Evolutionary conservation across 1,139 yeast genomes (phyloP).

Genomic region (Magnusiomyces tetraspermus): DNA sequence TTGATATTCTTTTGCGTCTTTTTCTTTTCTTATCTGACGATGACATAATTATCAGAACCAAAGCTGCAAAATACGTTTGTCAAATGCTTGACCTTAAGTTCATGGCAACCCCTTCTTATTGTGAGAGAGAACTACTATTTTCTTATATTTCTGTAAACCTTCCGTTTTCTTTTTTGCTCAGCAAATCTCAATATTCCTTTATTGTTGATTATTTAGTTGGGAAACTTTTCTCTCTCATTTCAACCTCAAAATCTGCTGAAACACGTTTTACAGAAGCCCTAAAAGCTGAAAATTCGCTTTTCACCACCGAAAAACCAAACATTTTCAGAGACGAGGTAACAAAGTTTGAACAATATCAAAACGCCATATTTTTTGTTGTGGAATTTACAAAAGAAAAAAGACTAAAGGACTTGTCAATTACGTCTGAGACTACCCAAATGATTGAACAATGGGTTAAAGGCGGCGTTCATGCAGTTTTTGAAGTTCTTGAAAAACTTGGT

Average conservation of each 20-base stretch:
- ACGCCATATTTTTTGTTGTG: neutral
- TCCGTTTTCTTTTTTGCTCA: constrained; percentile 3
- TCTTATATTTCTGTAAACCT: neutral
- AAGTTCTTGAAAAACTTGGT: neutral
- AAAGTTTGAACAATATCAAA: constrained; percentile 4
- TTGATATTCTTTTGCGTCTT: constrained; percentile 26
- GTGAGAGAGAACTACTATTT: constrained; percentile 24
- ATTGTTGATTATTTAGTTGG: neutral
- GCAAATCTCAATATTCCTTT: neutral
- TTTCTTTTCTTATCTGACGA: constrained; percentile 50
- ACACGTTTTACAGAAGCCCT: constrained; percentile 18
- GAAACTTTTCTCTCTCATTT: constrained; percentile 4
- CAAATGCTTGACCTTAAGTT: constrained; percentile 20
- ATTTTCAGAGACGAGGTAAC: constrained; percentile 36
- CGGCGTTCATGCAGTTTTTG: neutral
- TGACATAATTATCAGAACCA: constrained; percentile 35
- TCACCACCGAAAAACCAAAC: constrained; percentile 45
- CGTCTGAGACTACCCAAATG: neutral
- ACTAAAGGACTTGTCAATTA: neutral
- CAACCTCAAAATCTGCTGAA: constrained; percentile 5
- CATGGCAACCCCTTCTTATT: constrained; percentile 26
- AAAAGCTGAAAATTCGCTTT: constrained; percentile 31
- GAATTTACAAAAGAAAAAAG: neutral
- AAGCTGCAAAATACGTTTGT: constrained; percentile 19
- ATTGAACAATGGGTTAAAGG: neutral